Evolutionary conservation across 192 early-diverging fungal species (phyloP).

Genomic region (Podila minutissima): DNA sequence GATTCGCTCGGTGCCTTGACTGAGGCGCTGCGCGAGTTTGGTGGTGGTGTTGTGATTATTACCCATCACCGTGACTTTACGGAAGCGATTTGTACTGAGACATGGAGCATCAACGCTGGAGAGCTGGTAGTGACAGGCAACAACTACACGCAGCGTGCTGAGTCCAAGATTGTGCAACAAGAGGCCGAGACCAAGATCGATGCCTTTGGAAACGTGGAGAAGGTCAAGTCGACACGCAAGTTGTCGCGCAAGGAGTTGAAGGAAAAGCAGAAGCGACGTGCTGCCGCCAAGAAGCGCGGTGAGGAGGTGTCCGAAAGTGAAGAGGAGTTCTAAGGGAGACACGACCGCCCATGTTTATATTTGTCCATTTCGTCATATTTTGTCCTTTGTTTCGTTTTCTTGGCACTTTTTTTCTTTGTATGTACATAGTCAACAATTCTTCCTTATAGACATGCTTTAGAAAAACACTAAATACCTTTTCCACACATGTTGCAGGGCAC

Average conservation of each 20-base stretch:
- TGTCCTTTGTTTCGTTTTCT: no score
- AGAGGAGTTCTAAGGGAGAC: conserved; percentile 40
- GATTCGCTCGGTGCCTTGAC: conserved; percentile 72
- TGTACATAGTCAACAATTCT: not conserved
- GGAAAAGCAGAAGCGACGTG: conserved; percentile 62
- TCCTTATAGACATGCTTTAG: no score
- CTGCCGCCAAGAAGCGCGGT: conserved; percentile 58
- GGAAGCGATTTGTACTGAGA: conserved; percentile 74
- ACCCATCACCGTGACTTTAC: conserved; percentile 84
- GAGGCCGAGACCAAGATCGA: conserved; percentile 60
- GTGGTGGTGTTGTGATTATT: conserved; percentile 83
- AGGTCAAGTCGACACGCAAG: conserved; percentile 67
- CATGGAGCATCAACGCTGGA: conserved; percentile 77
- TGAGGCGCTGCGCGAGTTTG: conserved; percentile 73
- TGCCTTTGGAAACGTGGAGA: conserved; percentile 76
- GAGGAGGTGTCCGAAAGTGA: conserved; percentile 52
- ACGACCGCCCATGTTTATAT: not conserved
- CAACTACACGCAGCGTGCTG: conserved; percentile 55
- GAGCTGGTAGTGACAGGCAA: conserved; percentile 54
- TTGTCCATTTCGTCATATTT: not conserved
- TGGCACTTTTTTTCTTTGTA: not conserved
- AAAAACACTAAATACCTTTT: no score
- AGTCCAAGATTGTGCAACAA: conserved; percentile 42
- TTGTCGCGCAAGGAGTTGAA: conserved; percentile 54
- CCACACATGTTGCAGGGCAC: no score